Conservation (phyloP, 371 early-diverging fungal species). For the Phascolomyces articulosus region DNA sequence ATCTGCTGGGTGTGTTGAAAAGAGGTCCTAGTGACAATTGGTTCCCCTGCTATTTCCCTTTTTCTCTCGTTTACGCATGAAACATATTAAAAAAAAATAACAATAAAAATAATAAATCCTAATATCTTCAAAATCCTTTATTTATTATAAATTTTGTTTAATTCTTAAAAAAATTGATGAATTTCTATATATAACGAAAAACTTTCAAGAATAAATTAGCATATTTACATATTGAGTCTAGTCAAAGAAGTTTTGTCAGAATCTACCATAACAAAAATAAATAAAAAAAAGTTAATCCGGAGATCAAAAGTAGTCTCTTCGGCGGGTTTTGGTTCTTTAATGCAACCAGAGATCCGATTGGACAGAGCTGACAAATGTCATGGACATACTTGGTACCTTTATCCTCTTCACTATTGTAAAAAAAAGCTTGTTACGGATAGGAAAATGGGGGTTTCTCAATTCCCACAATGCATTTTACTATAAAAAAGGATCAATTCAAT, state of each 20-base stretch:
- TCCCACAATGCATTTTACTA: conserved; percentile 13
- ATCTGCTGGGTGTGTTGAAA: too few relatives aligned
- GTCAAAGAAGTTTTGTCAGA: neutral
- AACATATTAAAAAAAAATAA: too few relatives aligned
- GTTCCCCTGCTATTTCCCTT: too few relatives aligned
- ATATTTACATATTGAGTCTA: neutral
- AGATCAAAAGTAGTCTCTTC: neutral
- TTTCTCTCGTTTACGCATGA: too few relatives aligned
- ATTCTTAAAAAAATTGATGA: neutral
- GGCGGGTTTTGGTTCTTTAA: neutral
- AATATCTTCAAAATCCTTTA: too few relatives aligned
- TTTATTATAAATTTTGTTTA: too few relatives aligned
- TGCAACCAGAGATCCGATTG: conserved; percentile 12
- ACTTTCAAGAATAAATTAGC: too few relatives aligned
- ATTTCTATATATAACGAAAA: too few relatives aligned
- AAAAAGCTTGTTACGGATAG: neutral
- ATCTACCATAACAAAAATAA: neutral
- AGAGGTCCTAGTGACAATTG: too few relatives aligned
- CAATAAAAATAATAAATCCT: too few relatives aligned
- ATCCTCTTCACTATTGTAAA: neutral
- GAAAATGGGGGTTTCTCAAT: neutral
- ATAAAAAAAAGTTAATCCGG: neutral
- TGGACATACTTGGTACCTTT: neutral
- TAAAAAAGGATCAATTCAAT: neutral
- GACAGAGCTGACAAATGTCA: conserved; percentile 14